Conservation (phyloP, 2,329 filamentous ascomycete genomes). For the Paecilomyces formosus region DNA sequence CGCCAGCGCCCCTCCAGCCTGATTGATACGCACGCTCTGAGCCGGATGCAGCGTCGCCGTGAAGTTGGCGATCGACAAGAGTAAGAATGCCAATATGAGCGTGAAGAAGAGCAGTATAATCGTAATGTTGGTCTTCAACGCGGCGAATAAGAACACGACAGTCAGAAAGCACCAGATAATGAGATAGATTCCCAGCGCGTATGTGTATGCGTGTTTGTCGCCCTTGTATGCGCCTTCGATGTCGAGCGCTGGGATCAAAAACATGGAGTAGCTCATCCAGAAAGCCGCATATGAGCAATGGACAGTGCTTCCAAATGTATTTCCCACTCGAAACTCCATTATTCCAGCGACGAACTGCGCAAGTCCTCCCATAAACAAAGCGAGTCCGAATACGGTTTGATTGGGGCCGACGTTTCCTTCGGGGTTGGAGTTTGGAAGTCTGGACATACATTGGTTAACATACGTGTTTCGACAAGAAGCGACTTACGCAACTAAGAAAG, state of each 20-base stretch:
- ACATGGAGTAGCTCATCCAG: slow-evolving; percentile 55
- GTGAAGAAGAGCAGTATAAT: slow-evolving; percentile 53
- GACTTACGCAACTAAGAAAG: too few species aligned
- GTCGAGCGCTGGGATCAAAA: slow-evolving; percentile 45
- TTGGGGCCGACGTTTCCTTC: slow-evolving; percentile 13
- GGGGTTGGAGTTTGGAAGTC: slow-evolving; percentile 17
- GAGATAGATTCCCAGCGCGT: slow-evolving; percentile 52
- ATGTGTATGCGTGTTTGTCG: slow-evolving; percentile 34
- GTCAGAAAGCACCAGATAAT: slow-evolving; percentile 57
- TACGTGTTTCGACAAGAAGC: background rate
- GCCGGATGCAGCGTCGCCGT: slow-evolving; percentile 27
- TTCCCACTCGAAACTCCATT: slow-evolving; percentile 46
- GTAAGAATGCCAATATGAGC: slow-evolving; percentile 51
- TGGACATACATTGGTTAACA: slow-evolving; percentile 3
- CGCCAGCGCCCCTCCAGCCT: slow-evolving; percentile 32
- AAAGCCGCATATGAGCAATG: slow-evolving; percentile 56
- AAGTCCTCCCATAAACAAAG: slow-evolving; percentile 19
- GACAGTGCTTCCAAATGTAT: slow-evolving; percentile 56
- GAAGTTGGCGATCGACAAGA: slow-evolving; percentile 50
- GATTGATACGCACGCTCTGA: slow-evolving; percentile 40
- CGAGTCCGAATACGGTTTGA: slow-evolving; percentile 18
- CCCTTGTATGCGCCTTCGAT: slow-evolving; percentile 42
- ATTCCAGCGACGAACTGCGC: slow-evolving; percentile 19
- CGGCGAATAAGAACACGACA: slow-evolving; percentile 48
- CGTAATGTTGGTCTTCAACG: slow-evolving; percentile 51